Evolutionary conservation across 306 rosid genomes (phyloP).

Genomic region (Acacia acuminata): DNA sequence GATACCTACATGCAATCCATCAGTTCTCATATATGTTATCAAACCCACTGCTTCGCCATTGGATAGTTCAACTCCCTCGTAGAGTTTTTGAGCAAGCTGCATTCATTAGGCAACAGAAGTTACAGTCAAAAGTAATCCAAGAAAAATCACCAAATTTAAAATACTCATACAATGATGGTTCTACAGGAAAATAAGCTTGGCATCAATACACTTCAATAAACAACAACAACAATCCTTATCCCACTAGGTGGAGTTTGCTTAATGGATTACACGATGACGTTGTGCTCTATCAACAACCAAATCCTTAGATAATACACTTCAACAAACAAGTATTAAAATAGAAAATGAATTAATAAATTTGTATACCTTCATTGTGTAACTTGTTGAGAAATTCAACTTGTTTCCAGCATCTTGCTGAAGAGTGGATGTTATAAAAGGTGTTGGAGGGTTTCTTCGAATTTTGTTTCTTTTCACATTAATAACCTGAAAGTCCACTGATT

Average conservation of each 20-base stretch:
- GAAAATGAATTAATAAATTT: slow-evolving; percentile 25
- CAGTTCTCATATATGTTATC: slow-evolving; percentile 89
- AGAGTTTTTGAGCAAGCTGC: slow-evolving; percentile 97
- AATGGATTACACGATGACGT: too few relatives aligned
- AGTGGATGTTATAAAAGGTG: slow-evolving; percentile 92
- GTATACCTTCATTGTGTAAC: slow-evolving; percentile 81
- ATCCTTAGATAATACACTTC: too few relatives aligned
- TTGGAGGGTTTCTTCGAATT: slow-evolving; percentile 80
- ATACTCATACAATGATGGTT: slow-evolving; percentile 19
- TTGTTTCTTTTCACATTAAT: slow-evolving; percentile 55
- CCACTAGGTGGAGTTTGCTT: too few relatives aligned
- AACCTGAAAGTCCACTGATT: slow-evolving; percentile 54
- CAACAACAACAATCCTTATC: too few relatives aligned
- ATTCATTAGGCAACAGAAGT: slow-evolving; percentile 33
- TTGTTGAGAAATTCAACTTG: slow-evolving; percentile 70
- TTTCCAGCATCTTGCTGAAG: slow-evolving; percentile 99
- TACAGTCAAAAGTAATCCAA: slow-evolving; percentile 20
- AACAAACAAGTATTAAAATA: slow-evolving; percentile 20
- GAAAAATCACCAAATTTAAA: not conserved
- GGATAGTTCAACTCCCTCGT: slow-evolving; percentile 88
- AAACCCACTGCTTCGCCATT: slow-evolving; percentile 77
- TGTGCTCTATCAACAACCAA: too few relatives aligned
- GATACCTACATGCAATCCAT: slow-evolving; percentile 89
- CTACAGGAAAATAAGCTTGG: slow-evolving; percentile 18
- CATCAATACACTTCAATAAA: not conserved